Percentiles rank a stretch among this genome's conserved stretches.
These are phyloP conservation scores for Blastobotrys terrestris DNA, from an alignment of 805 yeast species.

Conservation along the genomic window DNA sequence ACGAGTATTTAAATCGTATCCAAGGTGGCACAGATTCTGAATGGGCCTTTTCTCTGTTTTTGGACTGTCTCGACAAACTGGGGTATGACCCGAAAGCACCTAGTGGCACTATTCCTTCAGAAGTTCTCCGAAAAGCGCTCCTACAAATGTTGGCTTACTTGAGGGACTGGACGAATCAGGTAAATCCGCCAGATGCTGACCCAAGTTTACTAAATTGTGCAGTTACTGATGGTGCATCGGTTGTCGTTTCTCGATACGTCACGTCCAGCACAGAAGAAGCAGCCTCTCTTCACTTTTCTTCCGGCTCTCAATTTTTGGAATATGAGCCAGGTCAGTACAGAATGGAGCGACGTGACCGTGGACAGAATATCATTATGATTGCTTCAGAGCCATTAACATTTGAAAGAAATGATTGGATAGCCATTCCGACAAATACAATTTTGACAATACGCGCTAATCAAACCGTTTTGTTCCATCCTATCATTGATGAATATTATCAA, in stretches of 20 bases:
- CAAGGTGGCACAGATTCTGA: constrained; percentile 97
- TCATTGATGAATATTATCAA: constrained; percentile 80
- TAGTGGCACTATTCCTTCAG: constrained; percentile 44
- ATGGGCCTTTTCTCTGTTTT: constrained; percentile 83
- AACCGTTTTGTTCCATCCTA: constrained; percentile 86
- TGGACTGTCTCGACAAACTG: constrained; percentile 67
- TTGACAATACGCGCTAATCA: constrained; percentile 69
- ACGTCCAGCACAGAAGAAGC: constrained; percentile 91
- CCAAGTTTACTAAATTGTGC: constrained; percentile 92
- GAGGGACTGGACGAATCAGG: constrained; percentile 66
- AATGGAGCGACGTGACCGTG: constrained; percentile 89
- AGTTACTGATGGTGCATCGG: constrained; percentile 84
- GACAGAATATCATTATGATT: constrained; percentile 92
- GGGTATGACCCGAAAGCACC: constrained; percentile 66
- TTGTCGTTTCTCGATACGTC: constrained; percentile 82
- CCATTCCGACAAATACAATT: constrained; percentile 88
- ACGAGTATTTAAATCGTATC: constrained; percentile 68
- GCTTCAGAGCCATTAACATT: constrained; percentile 96
- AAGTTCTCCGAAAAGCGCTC: constrained; percentile 59
- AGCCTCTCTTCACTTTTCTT: constrained; percentile 89
- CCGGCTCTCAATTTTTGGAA: constrained; percentile 88
- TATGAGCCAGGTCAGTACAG: constrained; percentile 85
- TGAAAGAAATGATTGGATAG: constrained; percentile 95
- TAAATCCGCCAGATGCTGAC: constrained; percentile 36
- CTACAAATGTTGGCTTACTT: constrained; percentile 66